Percentiles rank a stretch among this genome's conserved stretches.
Evolutionary conservation across 768 basidiomycete genomes (phyloP).

Genomic region (Hemileccinum rubropunctum): DNA sequence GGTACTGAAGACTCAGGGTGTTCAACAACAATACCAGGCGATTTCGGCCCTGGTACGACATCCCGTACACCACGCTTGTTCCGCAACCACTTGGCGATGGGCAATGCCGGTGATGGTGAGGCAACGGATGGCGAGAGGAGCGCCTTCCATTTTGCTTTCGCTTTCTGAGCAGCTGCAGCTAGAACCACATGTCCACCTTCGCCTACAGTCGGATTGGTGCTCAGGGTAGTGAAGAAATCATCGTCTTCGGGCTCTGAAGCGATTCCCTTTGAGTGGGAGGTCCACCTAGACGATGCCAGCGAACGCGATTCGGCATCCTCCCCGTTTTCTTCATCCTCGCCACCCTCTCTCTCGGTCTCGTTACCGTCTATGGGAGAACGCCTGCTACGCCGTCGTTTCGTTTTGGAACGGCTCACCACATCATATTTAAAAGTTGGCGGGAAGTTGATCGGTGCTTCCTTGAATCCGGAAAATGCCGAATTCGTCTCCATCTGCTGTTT

Average conservation of each 20-base stretch:
- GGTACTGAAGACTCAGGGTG: conserved; percentile 23
- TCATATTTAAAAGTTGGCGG: conserved; percentile 96
- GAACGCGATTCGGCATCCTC: conserved; percentile 52
- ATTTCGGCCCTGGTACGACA: conserved; percentile 10
- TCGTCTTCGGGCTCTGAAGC: conserved; percentile 41
- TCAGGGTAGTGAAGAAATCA: conserved; percentile 33
- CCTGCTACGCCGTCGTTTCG: conserved; percentile 36
- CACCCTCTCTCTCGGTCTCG: conserved; percentile 38
- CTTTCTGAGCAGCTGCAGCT: conserved; percentile 46
- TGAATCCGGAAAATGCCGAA: conserved; percentile 71
- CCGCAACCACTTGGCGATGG: conserved; percentile 30
- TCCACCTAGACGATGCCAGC: conserved; percentile 51
- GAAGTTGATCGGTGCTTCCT: conserved; percentile 78
- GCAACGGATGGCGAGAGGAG: conserved; percentile 37
- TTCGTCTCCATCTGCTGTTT: conserved; percentile 69
- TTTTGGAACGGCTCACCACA: conserved; percentile 56
- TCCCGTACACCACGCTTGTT: conserved; percentile 22
- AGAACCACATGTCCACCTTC: conserved; percentile 39
- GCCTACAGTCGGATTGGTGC: conserved; percentile 25
- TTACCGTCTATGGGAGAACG: conserved; percentile 39
- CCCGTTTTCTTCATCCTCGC: conserved; percentile 34
- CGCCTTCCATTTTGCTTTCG: conserved; percentile 53
- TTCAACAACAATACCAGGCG: conserved; percentile 26
- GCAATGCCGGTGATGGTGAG: conserved; percentile 29
- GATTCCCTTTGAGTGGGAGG: conserved; percentile 37